Evolutionary conservation across 1,284 basidiomycete species (phyloP).

Genomic region (Leccinum variabile): DNA sequence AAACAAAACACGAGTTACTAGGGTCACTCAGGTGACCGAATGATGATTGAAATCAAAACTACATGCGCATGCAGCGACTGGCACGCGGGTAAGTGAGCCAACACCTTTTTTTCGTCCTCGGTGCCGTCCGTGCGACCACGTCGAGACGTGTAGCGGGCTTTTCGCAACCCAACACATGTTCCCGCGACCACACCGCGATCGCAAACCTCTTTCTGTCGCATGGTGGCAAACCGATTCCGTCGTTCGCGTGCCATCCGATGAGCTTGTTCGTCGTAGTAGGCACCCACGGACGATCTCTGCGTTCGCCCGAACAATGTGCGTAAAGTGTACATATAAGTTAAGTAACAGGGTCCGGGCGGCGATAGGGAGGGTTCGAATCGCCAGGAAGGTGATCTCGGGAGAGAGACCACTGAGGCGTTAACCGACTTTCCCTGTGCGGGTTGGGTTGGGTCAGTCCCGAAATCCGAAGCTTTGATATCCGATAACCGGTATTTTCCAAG

Average conservation of each 20-base stretch:
- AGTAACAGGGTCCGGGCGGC: slow-evolving; percentile 10
- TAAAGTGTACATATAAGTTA: slow-evolving; percentile 16
- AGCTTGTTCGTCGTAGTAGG: slow-evolving; percentile 1
- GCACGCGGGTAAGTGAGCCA: slow-evolving; percentile 12
- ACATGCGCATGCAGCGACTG: slow-evolving; percentile 3
- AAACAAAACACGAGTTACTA: background rate
- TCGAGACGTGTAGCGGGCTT: slow-evolving; percentile 18
- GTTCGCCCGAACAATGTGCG: slow-evolving; percentile 3
- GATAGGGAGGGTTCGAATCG: slow-evolving; percentile 20
- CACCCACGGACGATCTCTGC: slow-evolving; percentile 12
- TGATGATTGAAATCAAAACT: slow-evolving; percentile 6
- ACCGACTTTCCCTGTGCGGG: slow-evolving; percentile 1
- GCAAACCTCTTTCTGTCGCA: slow-evolving; percentile 12
- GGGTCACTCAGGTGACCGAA: background rate
- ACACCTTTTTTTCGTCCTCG: slow-evolving; percentile 8
- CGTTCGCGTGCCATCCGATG: slow-evolving; percentile 14
- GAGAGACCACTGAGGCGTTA: slow-evolving; percentile 20
- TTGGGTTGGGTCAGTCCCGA: slow-evolving; percentile 10
- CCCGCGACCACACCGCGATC: slow-evolving; percentile 34
- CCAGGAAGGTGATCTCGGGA: slow-evolving; percentile 30
- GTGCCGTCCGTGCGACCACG: slow-evolving; percentile 5
- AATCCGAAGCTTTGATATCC: slow-evolving; percentile 10
- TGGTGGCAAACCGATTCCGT: slow-evolving; percentile 19
- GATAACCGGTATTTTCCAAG: slow-evolving; percentile 23
- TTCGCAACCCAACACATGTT: slow-evolving; percentile 17